Conservation (phyloP, 352 stramenopile species). For the Phytophthora pini region DNA sequence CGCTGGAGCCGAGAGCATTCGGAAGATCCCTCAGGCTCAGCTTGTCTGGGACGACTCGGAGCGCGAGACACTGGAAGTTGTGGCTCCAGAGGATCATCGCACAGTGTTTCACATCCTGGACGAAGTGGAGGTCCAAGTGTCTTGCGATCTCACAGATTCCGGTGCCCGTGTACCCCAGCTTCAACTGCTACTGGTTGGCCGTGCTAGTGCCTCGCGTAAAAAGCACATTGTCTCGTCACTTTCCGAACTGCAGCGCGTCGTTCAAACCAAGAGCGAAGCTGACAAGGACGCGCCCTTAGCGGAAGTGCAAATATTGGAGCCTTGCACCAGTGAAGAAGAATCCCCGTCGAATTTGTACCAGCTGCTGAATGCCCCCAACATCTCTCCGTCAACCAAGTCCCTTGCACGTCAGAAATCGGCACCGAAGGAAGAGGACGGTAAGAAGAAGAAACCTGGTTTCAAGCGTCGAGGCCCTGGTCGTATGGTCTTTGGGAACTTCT, state of each 20-base stretch:
- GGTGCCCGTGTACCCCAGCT: constrained; percentile 79
- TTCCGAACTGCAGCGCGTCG: constrained; percentile 69
- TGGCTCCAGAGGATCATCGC: constrained; percentile 21
- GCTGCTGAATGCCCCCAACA: constrained; percentile 32
- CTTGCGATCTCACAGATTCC: constrained; percentile 73
- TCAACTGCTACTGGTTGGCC: constrained; percentile 71
- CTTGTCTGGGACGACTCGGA: constrained; percentile 37
- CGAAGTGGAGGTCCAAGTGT: constrained; percentile 82
- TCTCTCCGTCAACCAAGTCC: constrained; percentile 46
- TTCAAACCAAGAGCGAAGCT: constrained; percentile 54
- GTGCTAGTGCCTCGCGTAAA: constrained; percentile 43
- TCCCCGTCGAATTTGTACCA: constrained; percentile 45
- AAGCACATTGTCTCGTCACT: constrained; percentile 50
- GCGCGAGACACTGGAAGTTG: constrained; percentile 42
- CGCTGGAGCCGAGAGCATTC: constrained; percentile 61
- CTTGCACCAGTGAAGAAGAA: not conserved
- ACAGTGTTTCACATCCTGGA: constrained; percentile 69
- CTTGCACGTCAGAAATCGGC: constrained; percentile 21
- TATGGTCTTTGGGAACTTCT: constrained; percentile 78
- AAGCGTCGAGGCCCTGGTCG: constrained; percentile 59
- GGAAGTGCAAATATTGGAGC: constrained; percentile 1
- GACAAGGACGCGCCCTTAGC: not conserved
- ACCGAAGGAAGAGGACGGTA: constrained; percentile 22
- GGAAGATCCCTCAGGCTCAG: constrained; percentile 62
- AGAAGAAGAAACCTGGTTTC: constrained; percentile 26